Percentiles rank a stretch among this genome's conserved stretches.
Conservation (phyloP, 345 rosid genomes). For the Acer yangbiense region DNA sequence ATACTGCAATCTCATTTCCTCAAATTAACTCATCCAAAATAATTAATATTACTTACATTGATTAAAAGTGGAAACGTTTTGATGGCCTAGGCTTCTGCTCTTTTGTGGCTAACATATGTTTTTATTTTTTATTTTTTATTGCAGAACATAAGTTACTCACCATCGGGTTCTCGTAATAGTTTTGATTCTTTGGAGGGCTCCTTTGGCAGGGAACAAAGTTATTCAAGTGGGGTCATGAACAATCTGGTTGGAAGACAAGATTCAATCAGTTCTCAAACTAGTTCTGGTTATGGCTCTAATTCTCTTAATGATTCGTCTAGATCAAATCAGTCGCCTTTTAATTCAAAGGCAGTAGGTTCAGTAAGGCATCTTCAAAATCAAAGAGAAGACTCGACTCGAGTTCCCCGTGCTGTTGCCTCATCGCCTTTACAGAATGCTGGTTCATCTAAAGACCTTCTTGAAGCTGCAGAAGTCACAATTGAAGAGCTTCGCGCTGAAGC, state of each 20-base stretch:
- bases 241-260: constrained; percentile 51
- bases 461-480: constrained; percentile 49
- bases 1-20: neutral
- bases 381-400: constrained; percentile 35
- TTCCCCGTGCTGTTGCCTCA: constrained; percentile 39
- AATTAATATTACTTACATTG: neutral
- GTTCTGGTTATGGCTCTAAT: constrained; percentile 37
- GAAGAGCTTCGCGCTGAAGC: constrained; percentile 66
- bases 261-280: constrained; percentile 39
- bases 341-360: constrained; percentile 34
- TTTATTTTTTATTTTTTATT: constrained; percentile 11
- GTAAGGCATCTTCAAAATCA: constrained; percentile 39
- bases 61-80: neutral
- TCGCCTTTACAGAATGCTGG: constrained; percentile 49
- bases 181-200: constrained; percentile 54
- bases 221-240: constrained; percentile 26
- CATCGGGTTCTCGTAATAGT: constrained; percentile 51
- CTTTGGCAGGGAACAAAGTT: constrained; percentile 38
- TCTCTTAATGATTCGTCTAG: constrained; percentile 41
- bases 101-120: constrained; percentile 20
- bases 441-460: constrained; percentile 54
- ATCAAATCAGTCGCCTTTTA: constrained; percentile 41
- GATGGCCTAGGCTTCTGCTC: neutral
- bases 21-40: neutral
- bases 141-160: constrained; percentile 55